phyloP scores from a whole-genome alignment of 169 alveolate genomes.

The Cardiosporidium cionae region DNA sequence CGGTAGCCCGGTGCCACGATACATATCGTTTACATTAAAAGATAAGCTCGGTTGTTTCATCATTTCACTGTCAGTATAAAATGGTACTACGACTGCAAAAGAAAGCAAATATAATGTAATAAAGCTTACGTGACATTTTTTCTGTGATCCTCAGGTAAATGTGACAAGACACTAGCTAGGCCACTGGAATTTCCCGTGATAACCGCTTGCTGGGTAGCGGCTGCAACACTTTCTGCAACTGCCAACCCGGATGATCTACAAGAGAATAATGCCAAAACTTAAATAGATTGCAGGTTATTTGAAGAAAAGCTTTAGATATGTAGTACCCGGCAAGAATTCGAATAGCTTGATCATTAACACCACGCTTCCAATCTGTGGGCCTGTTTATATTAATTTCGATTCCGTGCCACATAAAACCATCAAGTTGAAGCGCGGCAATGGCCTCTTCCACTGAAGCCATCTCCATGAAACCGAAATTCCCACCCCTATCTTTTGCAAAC shows the following conservation, averaged over 20 bases:
- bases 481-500: slow-evolving; percentile 23
- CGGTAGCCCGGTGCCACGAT: slow-evolving; percentile 2
- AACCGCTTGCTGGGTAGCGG: slow-evolving; percentile 19
- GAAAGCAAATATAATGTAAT: neutral
- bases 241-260: slow-evolving; percentile 21
- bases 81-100: neutral
- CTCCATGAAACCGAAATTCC: slow-evolving; percentile 27
- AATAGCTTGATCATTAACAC: neutral
- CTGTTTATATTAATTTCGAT: slow-evolving; percentile 9
- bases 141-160: slow-evolving; percentile 11
- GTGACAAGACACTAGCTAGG: slow-evolving; percentile 1
- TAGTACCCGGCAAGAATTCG: neutral
- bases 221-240: slow-evolving; percentile 20
- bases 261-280: neutral
- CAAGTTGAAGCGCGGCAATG: slow-evolving; percentile 7
- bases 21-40: neutral
- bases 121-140: slow-evolving; percentile 4
- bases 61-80: neutral
- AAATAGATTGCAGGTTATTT: neutral
- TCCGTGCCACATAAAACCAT: slow-evolving; percentile 26
- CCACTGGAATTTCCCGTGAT: slow-evolving; percentile 13
- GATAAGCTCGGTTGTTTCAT: neutral
- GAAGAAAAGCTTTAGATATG: neutral
- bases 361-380: slow-evolving; percentile 26
- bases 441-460: slow-evolving; percentile 26